phyloP scores from a whole-genome alignment of 371 early-diverging fungal genomes.

The Mucor irregularis region DNA sequence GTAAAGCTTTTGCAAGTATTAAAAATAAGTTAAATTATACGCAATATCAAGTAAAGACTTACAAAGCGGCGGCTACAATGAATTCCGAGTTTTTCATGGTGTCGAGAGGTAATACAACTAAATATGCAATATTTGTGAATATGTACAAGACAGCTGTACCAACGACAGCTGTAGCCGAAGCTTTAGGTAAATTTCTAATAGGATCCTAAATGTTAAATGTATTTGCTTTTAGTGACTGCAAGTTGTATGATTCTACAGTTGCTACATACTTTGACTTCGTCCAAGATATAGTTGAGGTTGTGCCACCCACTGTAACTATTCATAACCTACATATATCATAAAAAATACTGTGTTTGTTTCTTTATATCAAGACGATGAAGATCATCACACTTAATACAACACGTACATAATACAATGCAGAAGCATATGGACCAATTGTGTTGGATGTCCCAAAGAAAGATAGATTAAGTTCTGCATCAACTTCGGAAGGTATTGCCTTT shows the following conservation, averaged over 20 bases:
- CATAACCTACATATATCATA: slow-evolving; percentile 28
- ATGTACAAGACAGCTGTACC: slow-evolving; percentile 33
- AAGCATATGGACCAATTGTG: slow-evolving; percentile 41
- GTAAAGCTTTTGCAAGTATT: slow-evolving; percentile 26
- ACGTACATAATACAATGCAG: slow-evolving; percentile 42
- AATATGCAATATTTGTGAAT: slow-evolving; percentile 40
- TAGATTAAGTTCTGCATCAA: slow-evolving; percentile 24
- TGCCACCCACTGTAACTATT: slow-evolving; percentile 47
- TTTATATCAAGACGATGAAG: neutral
- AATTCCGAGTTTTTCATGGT: slow-evolving; percentile 39
- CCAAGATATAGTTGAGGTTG: slow-evolving; percentile 37
- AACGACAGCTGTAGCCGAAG: slow-evolving; percentile 31
- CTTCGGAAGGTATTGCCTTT: slow-evolving; percentile 32
- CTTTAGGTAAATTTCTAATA: slow-evolving; percentile 38
- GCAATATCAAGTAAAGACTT: neutral
- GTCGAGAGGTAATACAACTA: slow-evolving; percentile 33
- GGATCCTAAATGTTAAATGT: too few relatives aligned
- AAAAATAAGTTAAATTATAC: neutral
- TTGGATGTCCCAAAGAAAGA: slow-evolving; percentile 39
- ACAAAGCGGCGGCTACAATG: slow-evolving; percentile 48
- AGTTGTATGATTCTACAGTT: neutral
- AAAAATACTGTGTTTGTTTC: neutral
- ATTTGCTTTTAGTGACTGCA: too few relatives aligned
- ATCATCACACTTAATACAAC: neutral
- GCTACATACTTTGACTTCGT: slow-evolving; percentile 41